Evolutionary conservation across 495 filamentous ascomycete genomes (phyloP).

Genomic region (Clohesyomyces aquaticus): DNA sequence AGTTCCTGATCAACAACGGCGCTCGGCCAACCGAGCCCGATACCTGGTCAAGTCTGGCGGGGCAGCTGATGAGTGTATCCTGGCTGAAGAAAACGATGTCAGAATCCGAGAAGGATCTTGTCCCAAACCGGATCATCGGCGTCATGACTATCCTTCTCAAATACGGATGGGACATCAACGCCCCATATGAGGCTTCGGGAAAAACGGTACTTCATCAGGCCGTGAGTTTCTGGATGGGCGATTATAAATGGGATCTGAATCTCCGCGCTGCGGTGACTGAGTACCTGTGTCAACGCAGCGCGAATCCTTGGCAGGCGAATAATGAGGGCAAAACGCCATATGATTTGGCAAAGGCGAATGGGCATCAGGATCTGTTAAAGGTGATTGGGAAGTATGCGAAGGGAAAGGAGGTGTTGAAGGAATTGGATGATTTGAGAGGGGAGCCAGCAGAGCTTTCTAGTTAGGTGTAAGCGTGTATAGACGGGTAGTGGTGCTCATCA

Average conservation of each 20-base stretch:
- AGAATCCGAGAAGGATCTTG: slow-evolving; percentile 27
- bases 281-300: slow-evolving; percentile 29
- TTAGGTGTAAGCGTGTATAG: too few species aligned
- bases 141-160: slow-evolving; percentile 29
- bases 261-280: slow-evolving; percentile 23
- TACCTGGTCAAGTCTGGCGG: slow-evolving; percentile 35
- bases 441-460: too few species aligned
- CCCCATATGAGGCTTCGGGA: slow-evolving; percentile 26
- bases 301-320: slow-evolving; percentile 28
- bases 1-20: slow-evolving; percentile 33
- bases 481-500: too few species aligned
- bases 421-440: too few species aligned
- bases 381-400: too few species aligned
- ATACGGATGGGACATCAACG: slow-evolving; percentile 32
- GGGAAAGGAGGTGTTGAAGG: too few species aligned
- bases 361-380: too few species aligned
- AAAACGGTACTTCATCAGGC: slow-evolving; percentile 36
- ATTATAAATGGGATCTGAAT: slow-evolving; percentile 34
- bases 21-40: slow-evolving; percentile 31
- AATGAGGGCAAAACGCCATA: slow-evolving; percentile 33
- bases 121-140: slow-evolving; percentile 25
- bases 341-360: slow-evolving; percentile 29
- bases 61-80: slow-evolving; percentile 33
- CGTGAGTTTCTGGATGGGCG: slow-evolving; percentile 32
- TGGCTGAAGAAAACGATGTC: slow-evolving; percentile 38